phyloP scores from a whole-genome alignment of 2,329 filamentous ascomycete genomes.

The Penicillium sp. region DNA sequence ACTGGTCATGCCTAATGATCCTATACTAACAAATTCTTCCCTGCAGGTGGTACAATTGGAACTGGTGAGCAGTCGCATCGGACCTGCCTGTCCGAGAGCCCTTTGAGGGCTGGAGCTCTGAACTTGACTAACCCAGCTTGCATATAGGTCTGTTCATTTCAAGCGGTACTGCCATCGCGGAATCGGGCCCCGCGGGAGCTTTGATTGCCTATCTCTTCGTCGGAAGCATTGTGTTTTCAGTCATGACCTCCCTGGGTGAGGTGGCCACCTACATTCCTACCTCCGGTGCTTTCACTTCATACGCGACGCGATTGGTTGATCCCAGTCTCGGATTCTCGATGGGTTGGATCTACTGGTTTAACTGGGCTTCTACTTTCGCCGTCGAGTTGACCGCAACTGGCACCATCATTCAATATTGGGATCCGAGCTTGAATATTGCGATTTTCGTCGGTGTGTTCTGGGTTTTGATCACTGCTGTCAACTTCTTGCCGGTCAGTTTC shows the following conservation, averaged over 20 bases:
- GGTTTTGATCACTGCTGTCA: constrained; percentile 68
- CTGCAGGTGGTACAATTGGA: constrained; percentile 28
- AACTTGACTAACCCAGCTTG: constrained; percentile 7
- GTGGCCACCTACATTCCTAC: constrained; percentile 80
- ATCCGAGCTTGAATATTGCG: constrained; percentile 63
- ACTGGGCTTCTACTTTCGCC: constrained; percentile 73
- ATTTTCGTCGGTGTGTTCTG: constrained; percentile 77
- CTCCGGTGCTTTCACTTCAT: constrained; percentile 74
- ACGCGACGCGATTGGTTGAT: constrained; percentile 74
- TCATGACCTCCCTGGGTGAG: constrained; percentile 69
- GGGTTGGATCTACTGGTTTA: constrained; percentile 84
- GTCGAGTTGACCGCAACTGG: constrained; percentile 75
- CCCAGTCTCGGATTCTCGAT: constrained; percentile 74
- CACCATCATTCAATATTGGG: constrained; percentile 77
- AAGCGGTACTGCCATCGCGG: constrained; percentile 64
- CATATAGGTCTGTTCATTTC: constrained; percentile 69
- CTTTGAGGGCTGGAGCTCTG: no score
- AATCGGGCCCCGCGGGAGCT: constrained; percentile 66
- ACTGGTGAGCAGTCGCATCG: constrained; percentile 20
- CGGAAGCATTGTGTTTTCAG: constrained; percentile 72
- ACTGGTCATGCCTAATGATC: background rate
- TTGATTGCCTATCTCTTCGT: constrained; percentile 71
- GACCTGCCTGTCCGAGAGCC: no score
- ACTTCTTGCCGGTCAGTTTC: constrained; percentile 71
- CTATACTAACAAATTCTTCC: constrained; percentile 9